These are phyloP conservation scores for Termitomyces sp. DNA, from an alignment of 768 basidiomycete genomes.

Conservation along the genomic window DNA sequence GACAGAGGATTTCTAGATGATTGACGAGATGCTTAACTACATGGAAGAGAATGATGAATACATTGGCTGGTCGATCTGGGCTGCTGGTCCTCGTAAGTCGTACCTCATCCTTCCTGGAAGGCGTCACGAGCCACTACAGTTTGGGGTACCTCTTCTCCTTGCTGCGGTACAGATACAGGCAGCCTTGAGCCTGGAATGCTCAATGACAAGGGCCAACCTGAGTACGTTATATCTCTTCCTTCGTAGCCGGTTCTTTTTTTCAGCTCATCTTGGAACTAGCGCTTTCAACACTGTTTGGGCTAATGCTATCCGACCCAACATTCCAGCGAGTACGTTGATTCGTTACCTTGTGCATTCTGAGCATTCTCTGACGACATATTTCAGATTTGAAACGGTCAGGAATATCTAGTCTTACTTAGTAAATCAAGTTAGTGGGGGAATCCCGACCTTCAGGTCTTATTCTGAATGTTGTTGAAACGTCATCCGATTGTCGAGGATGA, in stretches of 20 bases:
- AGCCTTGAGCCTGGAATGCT: conserved; percentile 37
- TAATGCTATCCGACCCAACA: conserved; percentile 30
- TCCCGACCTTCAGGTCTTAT: not conserved
- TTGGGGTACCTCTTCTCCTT: conserved; percentile 37
- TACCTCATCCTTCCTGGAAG: not conserved
- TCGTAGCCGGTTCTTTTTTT: not conserved
- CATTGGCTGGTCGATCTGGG: conserved; percentile 46
- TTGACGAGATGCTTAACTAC: conserved; percentile 37
- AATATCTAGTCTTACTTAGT: conserved; percentile 11
- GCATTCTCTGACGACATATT: not conserved
- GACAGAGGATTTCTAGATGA: conserved; percentile 13
- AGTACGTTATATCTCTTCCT: conserved; percentile 19
- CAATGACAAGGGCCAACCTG: conserved; percentile 31
- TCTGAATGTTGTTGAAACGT: not conserved
- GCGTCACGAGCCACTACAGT: conserved; percentile 19
- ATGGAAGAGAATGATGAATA: conserved; percentile 37
- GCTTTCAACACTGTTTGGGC: conserved; percentile 35
- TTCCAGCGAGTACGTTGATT: conserved; percentile 21
- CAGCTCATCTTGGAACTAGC: conserved; percentile 12
- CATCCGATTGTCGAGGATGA: not conserved
- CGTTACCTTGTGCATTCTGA: not conserved
- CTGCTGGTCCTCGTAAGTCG: conserved; percentile 38
- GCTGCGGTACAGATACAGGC: conserved; percentile 38
- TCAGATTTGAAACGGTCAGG: conserved; percentile 15
- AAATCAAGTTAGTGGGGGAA: not conserved